Evolutionary conservation across 78 protist genomes (phyloP).

Genomic region (Speleostelium caveatum): DNA sequence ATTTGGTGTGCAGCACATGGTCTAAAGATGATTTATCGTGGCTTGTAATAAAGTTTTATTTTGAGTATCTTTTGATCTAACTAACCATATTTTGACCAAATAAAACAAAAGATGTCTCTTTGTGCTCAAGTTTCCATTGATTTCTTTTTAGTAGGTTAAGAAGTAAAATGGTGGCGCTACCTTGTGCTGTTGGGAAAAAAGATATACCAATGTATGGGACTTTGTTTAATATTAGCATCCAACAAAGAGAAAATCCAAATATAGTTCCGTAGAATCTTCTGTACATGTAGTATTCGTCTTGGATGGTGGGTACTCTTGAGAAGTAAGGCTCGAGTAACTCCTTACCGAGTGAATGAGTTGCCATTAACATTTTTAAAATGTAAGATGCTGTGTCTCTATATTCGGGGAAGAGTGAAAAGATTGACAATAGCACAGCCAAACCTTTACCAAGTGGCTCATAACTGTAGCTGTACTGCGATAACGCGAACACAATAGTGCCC

Average conservation of each 20-base stretch:
- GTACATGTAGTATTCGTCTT: slow-evolving; percentile 44
- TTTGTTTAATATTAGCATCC: background rate
- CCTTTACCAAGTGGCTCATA: slow-evolving; percentile 48
- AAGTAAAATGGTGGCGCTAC: slow-evolving; percentile 3
- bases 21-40: no score
- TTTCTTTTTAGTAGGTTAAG: slow-evolving; percentile 26
- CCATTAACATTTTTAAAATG: slow-evolving; percentile 41
- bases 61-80: no score
- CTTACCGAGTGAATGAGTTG: slow-evolving; percentile 54
- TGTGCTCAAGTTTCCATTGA: slow-evolving; percentile 16
- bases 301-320: slow-evolving; percentile 21
- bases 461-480: slow-evolving; percentile 27
- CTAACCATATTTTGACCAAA: slow-evolving; percentile 48
- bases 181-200: slow-evolving; percentile 48
- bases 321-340: slow-evolving; percentile 52
- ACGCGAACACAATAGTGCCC: slow-evolving; percentile 41
- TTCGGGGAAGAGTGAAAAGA: slow-evolving; percentile 4
- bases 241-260: slow-evolving; percentile 35
- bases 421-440: slow-evolving; percentile 27
- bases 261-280: slow-evolving; percentile 60
- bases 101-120: background rate
- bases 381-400: background rate
- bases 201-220: slow-evolving; percentile 37
- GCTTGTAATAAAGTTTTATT: no score
- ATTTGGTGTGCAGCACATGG: no score